Percentiles rank a stretch among this genome's conserved stretches.
Conservation (phyloP, 192 early-diverging fungal species). For the Mortierella antarctica region DNA sequence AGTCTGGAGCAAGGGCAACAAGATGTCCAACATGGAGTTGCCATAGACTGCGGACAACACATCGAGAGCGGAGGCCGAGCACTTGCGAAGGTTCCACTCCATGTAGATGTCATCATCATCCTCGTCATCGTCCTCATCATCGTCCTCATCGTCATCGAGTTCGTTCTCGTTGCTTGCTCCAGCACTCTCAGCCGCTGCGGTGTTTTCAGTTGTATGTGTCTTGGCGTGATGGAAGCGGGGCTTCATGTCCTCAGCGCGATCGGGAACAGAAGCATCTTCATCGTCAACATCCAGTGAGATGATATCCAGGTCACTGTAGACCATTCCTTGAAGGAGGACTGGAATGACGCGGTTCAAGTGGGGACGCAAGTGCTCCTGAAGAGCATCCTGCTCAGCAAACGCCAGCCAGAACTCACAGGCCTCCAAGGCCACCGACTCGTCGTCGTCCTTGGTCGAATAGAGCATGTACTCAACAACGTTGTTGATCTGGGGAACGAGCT, state of each 20-base stretch:
- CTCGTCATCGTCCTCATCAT: constrained; percentile 87
- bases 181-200: constrained; percentile 49
- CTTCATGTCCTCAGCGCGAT: constrained; percentile 93
- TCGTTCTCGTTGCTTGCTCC: constrained; percentile 2
- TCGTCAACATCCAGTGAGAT: constrained; percentile 80
- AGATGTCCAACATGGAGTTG: constrained; percentile 82
- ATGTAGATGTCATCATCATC: constrained; percentile 87
- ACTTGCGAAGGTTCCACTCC: constrained; percentile 99
- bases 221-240: constrained; percentile 91
- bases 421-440: constrained; percentile 92
- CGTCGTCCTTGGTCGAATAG: constrained; percentile 87
- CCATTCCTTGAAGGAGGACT: constrained; percentile 94
- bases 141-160: constrained; percentile 79
- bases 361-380: constrained; percentile 77
- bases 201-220: constrained; percentile 75
- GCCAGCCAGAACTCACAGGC: constrained; percentile 99
- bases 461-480: constrained; percentile 97
- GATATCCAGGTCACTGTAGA: constrained; percentile 95
- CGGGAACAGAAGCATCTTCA: constrained; percentile 89
- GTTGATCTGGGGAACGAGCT: constrained; percentile 86
- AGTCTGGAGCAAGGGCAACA: constrained; percentile 88
- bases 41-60: constrained; percentile 91
- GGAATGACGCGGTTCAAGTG: constrained; percentile 85
- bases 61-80: constrained; percentile 96
- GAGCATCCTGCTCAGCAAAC: constrained; percentile 92